Evolutionary conservation across 2,329 filamentous ascomycete genomes (phyloP).

Genomic region (Sclerotinia nivalis): DNA sequence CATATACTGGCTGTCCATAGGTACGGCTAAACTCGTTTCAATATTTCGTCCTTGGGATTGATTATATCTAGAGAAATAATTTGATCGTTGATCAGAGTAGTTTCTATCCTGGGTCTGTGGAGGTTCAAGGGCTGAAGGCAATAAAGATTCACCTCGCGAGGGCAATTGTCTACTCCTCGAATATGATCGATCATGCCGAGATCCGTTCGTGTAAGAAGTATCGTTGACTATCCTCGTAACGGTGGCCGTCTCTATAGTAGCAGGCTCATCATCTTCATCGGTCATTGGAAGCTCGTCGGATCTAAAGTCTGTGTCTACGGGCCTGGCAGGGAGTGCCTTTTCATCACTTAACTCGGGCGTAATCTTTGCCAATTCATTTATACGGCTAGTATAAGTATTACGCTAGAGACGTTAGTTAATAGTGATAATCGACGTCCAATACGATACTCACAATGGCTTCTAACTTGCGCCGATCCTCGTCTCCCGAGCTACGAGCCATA

Average conservation of each 20-base stretch:
- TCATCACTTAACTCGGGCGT: constrained; percentile 57
- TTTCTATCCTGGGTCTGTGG: constrained; percentile 38
- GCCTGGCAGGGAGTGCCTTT: constrained; percentile 74
- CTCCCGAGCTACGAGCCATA: constrained; percentile 76
- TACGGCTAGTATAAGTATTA: constrained; percentile 85
- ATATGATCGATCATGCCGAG: constrained; percentile 33
- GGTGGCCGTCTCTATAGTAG: constrained; percentile 54
- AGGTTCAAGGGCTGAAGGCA: constrained; percentile 38
- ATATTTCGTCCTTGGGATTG: constrained; percentile 13
- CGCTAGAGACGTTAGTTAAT: constrained; percentile 54
- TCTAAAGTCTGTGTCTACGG: constrained; percentile 61
- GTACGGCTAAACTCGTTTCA: constrained; percentile 47
- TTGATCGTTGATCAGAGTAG: constrained; percentile 32
- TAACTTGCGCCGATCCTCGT: constrained; percentile 86
- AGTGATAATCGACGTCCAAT: background rate
- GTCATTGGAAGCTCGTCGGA: constrained; percentile 42
- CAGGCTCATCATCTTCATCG: constrained; percentile 48
- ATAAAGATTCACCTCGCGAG: constrained; percentile 41
- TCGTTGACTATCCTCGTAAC: constrained; percentile 53
- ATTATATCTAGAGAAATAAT: constrained; percentile 14
- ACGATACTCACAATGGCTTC: constrained; percentile 79
- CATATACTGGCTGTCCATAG: constrained; percentile 61
- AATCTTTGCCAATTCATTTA: constrained; percentile 80
- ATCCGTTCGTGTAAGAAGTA: constrained; percentile 32
- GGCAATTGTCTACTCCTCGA: constrained; percentile 37